These are phyloP conservation scores for Kodamaea alishanica DNA, from an alignment of 1,139 yeast genomes.

Conservation along the genomic window DNA sequence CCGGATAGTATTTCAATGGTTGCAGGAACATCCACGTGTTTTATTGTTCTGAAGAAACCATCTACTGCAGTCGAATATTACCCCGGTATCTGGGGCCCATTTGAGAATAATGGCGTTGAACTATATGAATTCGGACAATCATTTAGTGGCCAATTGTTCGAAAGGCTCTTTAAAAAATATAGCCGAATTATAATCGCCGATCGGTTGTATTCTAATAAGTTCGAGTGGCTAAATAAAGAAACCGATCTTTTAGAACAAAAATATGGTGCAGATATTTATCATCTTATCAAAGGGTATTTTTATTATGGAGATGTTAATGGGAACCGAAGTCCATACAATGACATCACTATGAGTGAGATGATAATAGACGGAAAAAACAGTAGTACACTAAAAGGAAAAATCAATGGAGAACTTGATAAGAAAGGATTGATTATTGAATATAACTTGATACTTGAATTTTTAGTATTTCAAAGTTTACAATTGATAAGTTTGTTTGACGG, in stretches of 20 bases:
- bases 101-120: slow-evolving; percentile 16
- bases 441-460: slow-evolving; percentile 44
- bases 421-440: slow-evolving; percentile 36
- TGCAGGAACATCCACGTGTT: slow-evolving; percentile 63
- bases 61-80: neutral
- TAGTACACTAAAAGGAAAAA: slow-evolving; percentile 11
- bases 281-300: slow-evolving; percentile 33
- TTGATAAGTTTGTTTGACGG: slow-evolving; percentile 27
- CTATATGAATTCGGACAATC: slow-evolving; percentile 56
- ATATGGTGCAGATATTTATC: slow-evolving; percentile 24
- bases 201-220: slow-evolving; percentile 15
- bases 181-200: slow-evolving; percentile 8
- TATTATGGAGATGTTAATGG: slow-evolving; percentile 56
- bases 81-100: slow-evolving; percentile 60
- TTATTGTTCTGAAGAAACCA: slow-evolving; percentile 28
- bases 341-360: slow-evolving; percentile 47
- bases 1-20: slow-evolving; percentile 39
- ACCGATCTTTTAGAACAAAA: slow-evolving; percentile 21
- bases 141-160: slow-evolving; percentile 52
- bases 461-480: slow-evolving; percentile 47
- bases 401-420: slow-evolving; percentile 4
- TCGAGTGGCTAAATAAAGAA: slow-evolving; percentile 29
- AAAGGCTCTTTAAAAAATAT: slow-evolving; percentile 40
- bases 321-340: slow-evolving; percentile 53
- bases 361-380: slow-evolving; percentile 44